These are phyloP conservation scores for Thecamonas trahens DNA, from an alignment of 78 protist species.

Conservation along the genomic window DNA sequence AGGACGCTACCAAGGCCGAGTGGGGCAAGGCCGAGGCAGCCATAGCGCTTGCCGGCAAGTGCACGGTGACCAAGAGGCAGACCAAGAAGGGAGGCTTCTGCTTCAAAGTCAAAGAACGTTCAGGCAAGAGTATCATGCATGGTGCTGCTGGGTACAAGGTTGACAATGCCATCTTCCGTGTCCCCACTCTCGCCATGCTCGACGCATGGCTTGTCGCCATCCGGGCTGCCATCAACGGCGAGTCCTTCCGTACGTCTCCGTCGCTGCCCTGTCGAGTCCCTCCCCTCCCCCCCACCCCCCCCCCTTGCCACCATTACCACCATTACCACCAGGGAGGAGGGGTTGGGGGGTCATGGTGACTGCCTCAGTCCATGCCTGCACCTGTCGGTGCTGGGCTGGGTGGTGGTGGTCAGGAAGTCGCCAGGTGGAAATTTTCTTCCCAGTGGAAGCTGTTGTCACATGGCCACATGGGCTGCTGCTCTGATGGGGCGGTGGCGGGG, in stretches of 20 bases:
- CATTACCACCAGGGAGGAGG: too few relatives aligned
- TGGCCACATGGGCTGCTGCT: too few relatives aligned
- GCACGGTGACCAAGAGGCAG: constrained; percentile 2
- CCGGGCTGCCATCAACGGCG: neutral
- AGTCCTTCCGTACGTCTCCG: neutral
- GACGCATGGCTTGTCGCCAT: neutral
- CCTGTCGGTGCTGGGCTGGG: too few relatives aligned
- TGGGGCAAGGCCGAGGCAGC: neutral
- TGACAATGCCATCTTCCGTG: neutral
- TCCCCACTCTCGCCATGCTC: neutral
- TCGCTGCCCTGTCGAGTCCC: neutral
- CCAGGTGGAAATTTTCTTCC: too few relatives aligned
- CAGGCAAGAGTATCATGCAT: neutral
- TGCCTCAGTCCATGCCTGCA: too few relatives aligned
- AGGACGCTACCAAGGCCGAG: neutral
- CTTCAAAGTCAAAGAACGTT: constrained; percentile 19
- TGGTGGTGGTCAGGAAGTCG: too few relatives aligned
- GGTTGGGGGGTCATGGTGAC: too few relatives aligned
- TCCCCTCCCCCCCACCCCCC: neutral
- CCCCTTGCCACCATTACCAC: too few relatives aligned
- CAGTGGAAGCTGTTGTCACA: too few relatives aligned
- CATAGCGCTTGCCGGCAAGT: neutral
- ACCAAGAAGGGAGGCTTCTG: constrained; percentile 23
- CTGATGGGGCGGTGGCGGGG: too few relatives aligned
- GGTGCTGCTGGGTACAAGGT: neutral